Evolutionary conservation across 257 asterid species (phyloP), one percentile per base, ranked within the genome.

Genomic region (Apocynum venetum): DNA sequence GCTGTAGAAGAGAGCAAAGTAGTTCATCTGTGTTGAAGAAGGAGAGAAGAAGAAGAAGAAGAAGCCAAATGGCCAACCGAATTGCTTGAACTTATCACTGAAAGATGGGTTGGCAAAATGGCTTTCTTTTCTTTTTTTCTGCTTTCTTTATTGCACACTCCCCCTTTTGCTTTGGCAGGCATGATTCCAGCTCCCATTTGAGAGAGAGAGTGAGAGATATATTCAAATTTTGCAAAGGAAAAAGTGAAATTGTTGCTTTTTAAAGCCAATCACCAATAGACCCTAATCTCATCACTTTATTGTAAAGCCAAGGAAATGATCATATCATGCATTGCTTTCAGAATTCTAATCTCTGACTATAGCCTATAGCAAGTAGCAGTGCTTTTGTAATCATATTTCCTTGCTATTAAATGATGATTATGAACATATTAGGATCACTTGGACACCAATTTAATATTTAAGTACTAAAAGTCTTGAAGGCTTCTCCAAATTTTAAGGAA

Each of bases 161-260:
- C 78, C 72, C 72, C 80, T 86, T 85, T 86, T 84, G 86, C 88
- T 84, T 80, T 86, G 80, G 83, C 89, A 80, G 83, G 73, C 87
- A 83, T 86, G 79, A 81, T 80, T 78, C 81, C 73, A 44, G 51
- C 79, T 73, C 70, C 77, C 47, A 69, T 72, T 72, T 48, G 48
- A 66, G 15, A 59, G 76, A 41, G 56, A 63, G 64, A 63, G 46
- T 4, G 74, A 52, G 41, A 44, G 53, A 61, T 40, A 38, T n/a
- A 44, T 82, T 68, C 80, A 77, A 77, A 75, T 75, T 81, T 69
- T 53, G 52, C 53, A 53, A 84, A 81, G 53, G 40, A 66, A 76
- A 63, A 76, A 55, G 77, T 80, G 49, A 64, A 57, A 13, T 64
- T 53, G 6, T 53, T 53, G 6, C 8, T 53, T 74, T 72, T 61